Evolutionary conservation across 139 green algal genomes (phyloP), one percentile per base, ranked within the genome.

Genomic region (Chlamydomonas urium): DNA sequence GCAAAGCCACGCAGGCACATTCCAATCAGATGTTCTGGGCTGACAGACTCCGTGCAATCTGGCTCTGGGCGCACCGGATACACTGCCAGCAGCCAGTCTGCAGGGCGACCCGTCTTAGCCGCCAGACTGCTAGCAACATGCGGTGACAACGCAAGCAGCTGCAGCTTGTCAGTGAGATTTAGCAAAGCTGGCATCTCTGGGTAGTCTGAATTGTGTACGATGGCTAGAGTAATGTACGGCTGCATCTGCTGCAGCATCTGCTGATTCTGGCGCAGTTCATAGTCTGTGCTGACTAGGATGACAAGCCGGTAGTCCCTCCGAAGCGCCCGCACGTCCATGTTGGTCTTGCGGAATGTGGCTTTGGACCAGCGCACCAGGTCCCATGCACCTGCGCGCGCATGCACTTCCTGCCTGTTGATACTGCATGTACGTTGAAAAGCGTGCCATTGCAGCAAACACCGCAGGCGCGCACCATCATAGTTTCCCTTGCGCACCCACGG

Each of bases 141-240:
- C 3, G 73, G 78, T 23, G 78, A 66, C 56, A 83, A 56, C 45
- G 65, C 80, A 19, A 83, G 23, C 34, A 79, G 61, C 50, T 36
- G 28, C 50, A 78, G 48, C 2, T 19, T 47, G 2, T 1, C 31
- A 4, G 14, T 28, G 45, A 28, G 66, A 4, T 26, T 59, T 2
- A 38, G 28, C 47, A 38, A 32, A 2, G 45, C 24, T 42, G 42
- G n/a, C n/a, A 73, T 72, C 1, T 62, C 17, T 10, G 65, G 26
- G 38, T 57, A 83, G 36, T 79, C 69, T 29, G 31, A 14, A 47
- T 83, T 83, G 58, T 83, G 78, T 2, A 83, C 57, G 29, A 74
- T 62, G n/a, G 68, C 65, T 0, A 83, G 4, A 1, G 42, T 73
- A 21, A 75, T 19, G 0, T 32, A n/a, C 2, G 62, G 73, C 31